A percentile compares a stretch with the other conserved stretches of the same genome.
These are phyloP conservation scores for Paraphaeosphaeria minitans DNA, from an alignment of 2,329 filamentous ascomycete genomes.

Conservation along the genomic window DNA sequence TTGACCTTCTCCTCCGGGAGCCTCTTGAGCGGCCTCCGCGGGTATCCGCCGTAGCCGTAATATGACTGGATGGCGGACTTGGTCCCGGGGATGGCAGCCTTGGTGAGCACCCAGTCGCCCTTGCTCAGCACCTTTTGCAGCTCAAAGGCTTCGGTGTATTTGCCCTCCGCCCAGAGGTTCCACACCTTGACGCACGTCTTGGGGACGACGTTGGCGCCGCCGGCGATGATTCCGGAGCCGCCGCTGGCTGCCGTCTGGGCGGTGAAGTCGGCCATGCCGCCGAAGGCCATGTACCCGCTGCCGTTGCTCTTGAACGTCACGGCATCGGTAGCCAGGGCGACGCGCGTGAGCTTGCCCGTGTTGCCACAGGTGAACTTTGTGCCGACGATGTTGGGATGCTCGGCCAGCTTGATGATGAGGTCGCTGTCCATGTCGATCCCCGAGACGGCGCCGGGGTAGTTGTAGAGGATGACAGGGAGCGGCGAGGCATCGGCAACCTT, in stretches of 20 bases:
- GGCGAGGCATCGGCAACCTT: constrained; percentile 76
- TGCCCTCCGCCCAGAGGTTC: constrained; percentile 74
- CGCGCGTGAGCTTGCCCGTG: constrained; percentile 85
- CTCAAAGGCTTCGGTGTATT: constrained; percentile 73
- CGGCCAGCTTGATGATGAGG: constrained; percentile 76
- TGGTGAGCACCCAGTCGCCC: constrained; percentile 83
- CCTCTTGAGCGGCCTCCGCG: constrained; percentile 72
- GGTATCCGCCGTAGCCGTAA: constrained; percentile 80
- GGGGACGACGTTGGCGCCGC: constrained; percentile 83
- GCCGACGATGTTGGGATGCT: constrained; percentile 83
- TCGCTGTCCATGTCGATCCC: constrained; percentile 92
- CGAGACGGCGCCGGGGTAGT: constrained; percentile 85
- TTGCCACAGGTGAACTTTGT: constrained; percentile 93
- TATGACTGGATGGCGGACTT: constrained; percentile 82
- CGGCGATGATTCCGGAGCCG: constrained; percentile 83
- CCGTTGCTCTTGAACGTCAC: constrained; percentile 63
- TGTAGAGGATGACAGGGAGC: constrained; percentile 83
- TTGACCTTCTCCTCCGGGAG: constrained; percentile 62
- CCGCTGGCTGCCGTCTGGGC: constrained; percentile 79
- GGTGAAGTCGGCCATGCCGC: constrained; percentile 87
- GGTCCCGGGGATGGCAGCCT: constrained; percentile 82
- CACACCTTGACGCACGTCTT: constrained; percentile 80
- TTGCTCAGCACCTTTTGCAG: constrained; percentile 78
- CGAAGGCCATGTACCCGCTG: constrained; percentile 77
- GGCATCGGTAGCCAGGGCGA: constrained; percentile 73